Evolutionary conservation across 1,284 basidiomycete species (phyloP), one percentile per base, ranked within the genome.

Genomic region (Wolfiporia cocos): DNA sequence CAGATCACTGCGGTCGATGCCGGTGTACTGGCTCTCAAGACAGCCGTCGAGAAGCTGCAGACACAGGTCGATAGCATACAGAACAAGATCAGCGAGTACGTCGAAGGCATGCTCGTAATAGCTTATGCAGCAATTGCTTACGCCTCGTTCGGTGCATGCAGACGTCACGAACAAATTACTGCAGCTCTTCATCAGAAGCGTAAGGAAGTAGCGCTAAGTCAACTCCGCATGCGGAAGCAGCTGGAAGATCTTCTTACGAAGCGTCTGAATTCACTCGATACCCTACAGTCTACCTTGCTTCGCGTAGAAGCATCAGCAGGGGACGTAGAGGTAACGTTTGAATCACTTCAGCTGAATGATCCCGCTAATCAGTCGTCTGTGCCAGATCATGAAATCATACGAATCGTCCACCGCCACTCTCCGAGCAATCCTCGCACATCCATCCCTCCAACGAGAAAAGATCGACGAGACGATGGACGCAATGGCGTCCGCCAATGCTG

Each of bases 401-500:
- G 78, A 89, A 58, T 79, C 81, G 1, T 92, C 91, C 2, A 82
- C 88, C 0, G 62, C 74, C 2, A 91, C 92, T 0, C 71, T 98
- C 7, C 75, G 76, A 10, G 63, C 74, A 0, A 78, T 97, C 31
- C 78, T 97, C 2, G 67, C 81, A 1, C 81, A 94, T 52, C 90
- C 92, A 0, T 81, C 81, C 0, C 70, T 98, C 11, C 79, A 86
- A 49, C 74, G 78, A 5, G 85, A 85, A 15, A 76, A 75, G 37
- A 80, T 97, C 39, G 89, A 95, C 37, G 71, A 77, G 50, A 94
- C 91, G 2, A 84, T 96, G 76, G 88, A 93, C 24, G 83, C 81
- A 2, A 73, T 98, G 54, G 81, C 87, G 1, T 85, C 89, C 44
- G 86, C 84, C 1, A 81, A 91, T 47, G 79, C 81, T 0, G 82